A percentile compares a stretch with the other conserved stretches of the same genome.
Evolutionary conservation across 140 eudicot genomes (phyloP).

Genomic region (Artemisia princeps): DNA sequence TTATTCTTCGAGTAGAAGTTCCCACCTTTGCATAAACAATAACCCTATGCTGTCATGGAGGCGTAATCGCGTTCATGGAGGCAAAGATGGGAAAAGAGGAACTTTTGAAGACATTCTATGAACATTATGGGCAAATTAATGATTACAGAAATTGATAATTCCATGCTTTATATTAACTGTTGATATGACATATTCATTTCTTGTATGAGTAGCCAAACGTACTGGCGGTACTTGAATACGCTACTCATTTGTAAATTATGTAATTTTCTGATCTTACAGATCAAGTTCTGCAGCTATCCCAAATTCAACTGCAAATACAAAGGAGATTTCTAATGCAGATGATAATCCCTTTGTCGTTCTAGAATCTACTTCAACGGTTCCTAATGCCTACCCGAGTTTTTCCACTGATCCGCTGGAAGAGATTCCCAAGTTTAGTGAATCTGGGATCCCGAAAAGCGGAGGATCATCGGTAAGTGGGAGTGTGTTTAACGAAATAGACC

Average conservation of each 20-base stretch:
- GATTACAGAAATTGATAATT: background rate
- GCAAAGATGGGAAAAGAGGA: background rate
- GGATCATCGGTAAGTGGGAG: slow-evolving; percentile 36
- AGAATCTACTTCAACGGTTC: background rate
- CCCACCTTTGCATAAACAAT: no score
- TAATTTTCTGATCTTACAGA: slow-evolving; percentile 27
- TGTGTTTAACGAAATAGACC: slow-evolving; percentile 52
- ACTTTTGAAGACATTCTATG: no score
- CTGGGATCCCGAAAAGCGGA: slow-evolving; percentile 21
- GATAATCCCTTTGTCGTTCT: slow-evolving; percentile 52
- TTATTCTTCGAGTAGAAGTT: background rate
- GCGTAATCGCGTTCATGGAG: background rate
- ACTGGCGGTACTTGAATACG: background rate
- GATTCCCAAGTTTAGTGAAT: slow-evolving; percentile 38
- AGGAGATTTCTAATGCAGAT: slow-evolving; percentile 5
- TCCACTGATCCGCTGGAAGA: slow-evolving; percentile 54
- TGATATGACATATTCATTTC: background rate
- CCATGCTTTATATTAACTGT: background rate
- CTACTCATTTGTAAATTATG: background rate
- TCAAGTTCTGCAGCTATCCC: slow-evolving; percentile 30
- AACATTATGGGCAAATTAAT: no score
- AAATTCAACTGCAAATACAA: slow-evolving; percentile 31
- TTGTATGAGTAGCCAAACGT: background rate
- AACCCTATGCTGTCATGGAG: no score
- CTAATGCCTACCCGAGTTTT: slow-evolving; percentile 30